These are phyloP conservation scores for Elsinoe arachidis DNA, from an alignment of 2,329 filamentous ascomycete genomes.

Conservation along the genomic window DNA sequence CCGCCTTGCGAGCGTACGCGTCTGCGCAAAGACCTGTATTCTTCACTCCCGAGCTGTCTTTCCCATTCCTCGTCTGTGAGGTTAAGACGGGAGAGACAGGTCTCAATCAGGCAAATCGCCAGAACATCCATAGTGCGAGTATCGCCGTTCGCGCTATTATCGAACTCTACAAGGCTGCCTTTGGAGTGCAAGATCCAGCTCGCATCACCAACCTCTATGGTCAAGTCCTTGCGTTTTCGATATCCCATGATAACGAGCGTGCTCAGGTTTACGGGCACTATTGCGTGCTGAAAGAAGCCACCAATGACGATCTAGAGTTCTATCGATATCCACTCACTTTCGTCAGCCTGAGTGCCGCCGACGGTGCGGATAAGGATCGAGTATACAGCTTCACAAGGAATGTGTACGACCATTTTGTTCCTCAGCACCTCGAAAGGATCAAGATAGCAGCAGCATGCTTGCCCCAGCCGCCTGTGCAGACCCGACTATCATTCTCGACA, in stretches of 20 bases:
- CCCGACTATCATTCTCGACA: not conserved
- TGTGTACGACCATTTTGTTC: constrained; percentile 19
- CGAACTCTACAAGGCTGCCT: constrained; percentile 17
- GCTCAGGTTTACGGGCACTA: constrained; percentile 18
- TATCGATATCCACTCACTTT: constrained; percentile 18
- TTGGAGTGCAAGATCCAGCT: not conserved
- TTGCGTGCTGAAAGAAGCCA: not conserved
- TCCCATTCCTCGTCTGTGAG: constrained; percentile 21
- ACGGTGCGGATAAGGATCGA: constrained; percentile 19
- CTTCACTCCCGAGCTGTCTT: constrained; percentile 20
- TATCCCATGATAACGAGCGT: constrained; percentile 16
- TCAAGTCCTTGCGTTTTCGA: constrained; percentile 14
- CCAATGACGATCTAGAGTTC: constrained; percentile 15
- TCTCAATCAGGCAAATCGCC: constrained; percentile 20
- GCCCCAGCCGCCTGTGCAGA: not conserved
- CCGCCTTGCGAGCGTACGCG: constrained; percentile 18
- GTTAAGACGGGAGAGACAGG: constrained; percentile 19
- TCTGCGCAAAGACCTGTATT: constrained; percentile 17
- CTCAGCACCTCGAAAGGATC: constrained; percentile 17
- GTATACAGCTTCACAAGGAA: constrained; percentile 19
- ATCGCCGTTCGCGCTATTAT: constrained; percentile 19
- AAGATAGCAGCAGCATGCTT: constrained; percentile 14
- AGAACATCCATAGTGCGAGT: constrained; percentile 20
- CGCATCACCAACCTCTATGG: constrained; percentile 12
- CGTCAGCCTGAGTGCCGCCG: constrained; percentile 16